phyloP scores from a whole-genome alignment of 2,329 filamentous ascomycete genomes.

The Colletotrichum truncatum region DNA sequence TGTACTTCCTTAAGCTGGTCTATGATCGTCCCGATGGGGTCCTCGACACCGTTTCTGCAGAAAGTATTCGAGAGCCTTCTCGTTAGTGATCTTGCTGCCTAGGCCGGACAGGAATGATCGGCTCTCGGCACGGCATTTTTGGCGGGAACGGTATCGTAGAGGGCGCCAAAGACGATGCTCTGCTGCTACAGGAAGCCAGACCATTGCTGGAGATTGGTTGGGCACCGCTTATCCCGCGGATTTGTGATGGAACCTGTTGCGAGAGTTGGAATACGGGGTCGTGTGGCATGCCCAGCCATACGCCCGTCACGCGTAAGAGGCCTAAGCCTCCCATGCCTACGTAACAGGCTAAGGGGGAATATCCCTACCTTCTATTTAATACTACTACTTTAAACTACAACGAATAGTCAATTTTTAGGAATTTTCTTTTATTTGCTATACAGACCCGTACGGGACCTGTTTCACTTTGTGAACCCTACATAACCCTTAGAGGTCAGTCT shows the following conservation, averaged over 20 bases:
- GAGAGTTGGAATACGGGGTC: too few species aligned
- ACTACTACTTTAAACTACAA: too few species aligned
- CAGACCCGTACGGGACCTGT: not conserved
- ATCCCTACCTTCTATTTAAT: too few species aligned
- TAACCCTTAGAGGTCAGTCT: slow-evolving; percentile 34
- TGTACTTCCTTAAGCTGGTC: slow-evolving; percentile 37
- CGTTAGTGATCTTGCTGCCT: slow-evolving; percentile 34
- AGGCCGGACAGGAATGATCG: slow-evolving; percentile 33
- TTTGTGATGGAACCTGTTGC: slow-evolving; percentile 39
- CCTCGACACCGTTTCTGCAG: slow-evolving; percentile 38
- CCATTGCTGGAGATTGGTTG: slow-evolving; percentile 39
- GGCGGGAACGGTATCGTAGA: slow-evolving; percentile 34
- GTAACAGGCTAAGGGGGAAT: too few species aligned
- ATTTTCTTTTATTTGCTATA: too few species aligned
- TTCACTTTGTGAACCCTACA: not conserved
- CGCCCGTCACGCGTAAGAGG: too few species aligned
- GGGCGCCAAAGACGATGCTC: slow-evolving; percentile 31
- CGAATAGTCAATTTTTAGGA: too few species aligned
- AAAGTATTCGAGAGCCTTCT: slow-evolving; percentile 42
- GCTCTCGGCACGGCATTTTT: slow-evolving; percentile 38
- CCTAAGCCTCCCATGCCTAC: too few species aligned
- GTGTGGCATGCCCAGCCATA: too few species aligned
- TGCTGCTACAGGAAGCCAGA: slow-evolving; percentile 39
- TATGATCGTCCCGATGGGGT: slow-evolving; percentile 41
- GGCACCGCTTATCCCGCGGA: slow-evolving; percentile 40